Evolutionary conservation across 345 rosid genomes (phyloP).

Genomic region (Melaleuca alternifolia): DNA sequence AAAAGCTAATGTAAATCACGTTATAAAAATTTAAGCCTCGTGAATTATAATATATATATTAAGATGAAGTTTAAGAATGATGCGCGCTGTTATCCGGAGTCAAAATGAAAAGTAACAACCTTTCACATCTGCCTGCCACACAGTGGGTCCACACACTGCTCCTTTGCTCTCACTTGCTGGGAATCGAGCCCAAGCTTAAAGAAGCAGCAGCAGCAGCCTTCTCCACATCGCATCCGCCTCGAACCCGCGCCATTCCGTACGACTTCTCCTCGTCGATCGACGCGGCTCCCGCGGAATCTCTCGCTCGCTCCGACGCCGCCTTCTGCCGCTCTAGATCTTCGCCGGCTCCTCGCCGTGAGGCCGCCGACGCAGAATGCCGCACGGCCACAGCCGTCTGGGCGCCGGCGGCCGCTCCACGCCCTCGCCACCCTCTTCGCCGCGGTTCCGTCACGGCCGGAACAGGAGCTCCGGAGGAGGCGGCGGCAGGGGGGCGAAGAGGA

Average conservation of each 20-base stretch:
- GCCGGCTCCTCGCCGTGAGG: background rate
- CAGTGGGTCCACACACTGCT: background rate
- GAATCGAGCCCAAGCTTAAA: background rate
- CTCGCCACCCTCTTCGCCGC: constrained; percentile 86
- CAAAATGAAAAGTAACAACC: background rate
- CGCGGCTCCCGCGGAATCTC: background rate
- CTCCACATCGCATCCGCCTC: background rate
- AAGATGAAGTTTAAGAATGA: too few relatives aligned
- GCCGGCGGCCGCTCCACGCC: constrained; percentile 29
- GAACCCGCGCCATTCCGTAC: background rate
- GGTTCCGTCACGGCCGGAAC: constrained; percentile 49
- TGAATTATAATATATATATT: too few relatives aligned
- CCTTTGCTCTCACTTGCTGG: background rate
- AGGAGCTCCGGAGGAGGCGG: constrained; percentile 11
- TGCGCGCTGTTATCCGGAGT: too few relatives aligned
- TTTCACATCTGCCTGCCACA: background rate
- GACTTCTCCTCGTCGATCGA: background rate
- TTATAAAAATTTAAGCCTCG: too few relatives aligned
- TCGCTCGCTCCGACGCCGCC: background rate
- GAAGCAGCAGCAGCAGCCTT: background rate
- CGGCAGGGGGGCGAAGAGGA: constrained; percentile 28
- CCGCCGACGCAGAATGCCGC: constrained; percentile 12
- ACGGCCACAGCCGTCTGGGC: constrained; percentile 87
- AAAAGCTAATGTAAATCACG: too few relatives aligned
- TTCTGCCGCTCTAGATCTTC: background rate